Evolutionary conservation across 306 rosid species (phyloP).

Genomic region (Medicago arabica): DNA sequence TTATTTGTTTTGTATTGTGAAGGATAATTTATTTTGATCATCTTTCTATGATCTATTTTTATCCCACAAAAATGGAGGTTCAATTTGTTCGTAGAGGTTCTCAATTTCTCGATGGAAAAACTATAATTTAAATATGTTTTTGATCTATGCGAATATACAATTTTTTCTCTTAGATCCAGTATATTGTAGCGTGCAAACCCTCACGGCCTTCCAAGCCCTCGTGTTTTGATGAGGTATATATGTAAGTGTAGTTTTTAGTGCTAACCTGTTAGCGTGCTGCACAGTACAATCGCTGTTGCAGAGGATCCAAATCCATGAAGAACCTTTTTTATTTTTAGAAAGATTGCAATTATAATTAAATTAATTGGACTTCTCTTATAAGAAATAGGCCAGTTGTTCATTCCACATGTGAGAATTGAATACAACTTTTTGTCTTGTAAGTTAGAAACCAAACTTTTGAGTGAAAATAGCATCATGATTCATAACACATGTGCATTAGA

Average conservation of each 20-base stretch:
- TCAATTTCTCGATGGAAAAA: background rate
- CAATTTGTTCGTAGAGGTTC: background rate
- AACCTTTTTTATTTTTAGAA: background rate
- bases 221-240: background rate
- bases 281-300: background rate
- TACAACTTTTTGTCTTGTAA: background rate
- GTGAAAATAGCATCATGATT: constrained; percentile 20
- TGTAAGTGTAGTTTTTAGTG: background rate
- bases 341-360: background rate
- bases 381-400: background rate
- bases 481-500: background rate
- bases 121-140: too few species aligned
- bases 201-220: background rate
- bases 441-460: background rate
- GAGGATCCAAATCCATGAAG: background rate
- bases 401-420: background rate
- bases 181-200: background rate
- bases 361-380: background rate
- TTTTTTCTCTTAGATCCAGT: background rate
- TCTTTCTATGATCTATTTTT: background rate
- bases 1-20: constrained; percentile 1
- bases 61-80: constrained; percentile 15
- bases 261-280: background rate
- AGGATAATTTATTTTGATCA: constrained; percentile 17
- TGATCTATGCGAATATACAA: too few species aligned